Base-by-base conservation (phyloP, 805 yeast species). In the Teunomyces cretensis region DNA sequence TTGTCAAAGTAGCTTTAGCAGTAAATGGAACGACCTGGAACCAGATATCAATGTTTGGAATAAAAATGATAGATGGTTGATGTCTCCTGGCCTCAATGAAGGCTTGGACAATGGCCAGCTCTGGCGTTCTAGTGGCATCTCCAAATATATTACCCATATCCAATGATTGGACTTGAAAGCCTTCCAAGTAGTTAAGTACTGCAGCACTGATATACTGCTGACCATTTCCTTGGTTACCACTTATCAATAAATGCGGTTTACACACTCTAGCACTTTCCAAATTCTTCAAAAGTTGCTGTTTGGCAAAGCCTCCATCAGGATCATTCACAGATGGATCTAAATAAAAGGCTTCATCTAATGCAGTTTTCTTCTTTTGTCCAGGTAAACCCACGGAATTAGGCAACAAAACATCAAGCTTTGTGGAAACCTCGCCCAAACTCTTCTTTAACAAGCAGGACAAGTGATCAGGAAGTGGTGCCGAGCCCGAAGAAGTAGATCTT, bases 21-120 rank as follows among this genome's bases (percentile, higher is more conserved):
- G 88, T 74, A 9, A 76, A 80, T 0, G 89, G 79, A 31, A 88
- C 76, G 3, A 88, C 83, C 9, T 68, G 74, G 44, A 76, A 70
- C 90, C 96, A 89, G 8, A 83, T 77, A 46, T 89, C 89, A 42
- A 89, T 68, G 57, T 86, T 86, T 2, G 98, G 97, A 41, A 94
- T 79, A 60, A 79, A 86, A 2, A 94, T 68, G 12, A 94, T 84
- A 7, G 96, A 79, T 0, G 98, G 99, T 47, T 86, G 86, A 51
- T 92, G 95, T 58, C 96, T 79, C 51, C 87, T 79, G 5, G 96
- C 94, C 65, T 94, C 99, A 16, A 86, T 73, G 56, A 94, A 84
- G 33, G 86, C 76, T 59, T 88, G 96, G 24, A 92, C 87, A 15
- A 90, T 75, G 1, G 86, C 77, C 57, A 88, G 85, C 61, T 94